These are phyloP conservation scores for Coniochaeta prunicola DNA, from an alignment of 2,329 filamentous ascomycete species.

Conservation along the genomic window DNA sequence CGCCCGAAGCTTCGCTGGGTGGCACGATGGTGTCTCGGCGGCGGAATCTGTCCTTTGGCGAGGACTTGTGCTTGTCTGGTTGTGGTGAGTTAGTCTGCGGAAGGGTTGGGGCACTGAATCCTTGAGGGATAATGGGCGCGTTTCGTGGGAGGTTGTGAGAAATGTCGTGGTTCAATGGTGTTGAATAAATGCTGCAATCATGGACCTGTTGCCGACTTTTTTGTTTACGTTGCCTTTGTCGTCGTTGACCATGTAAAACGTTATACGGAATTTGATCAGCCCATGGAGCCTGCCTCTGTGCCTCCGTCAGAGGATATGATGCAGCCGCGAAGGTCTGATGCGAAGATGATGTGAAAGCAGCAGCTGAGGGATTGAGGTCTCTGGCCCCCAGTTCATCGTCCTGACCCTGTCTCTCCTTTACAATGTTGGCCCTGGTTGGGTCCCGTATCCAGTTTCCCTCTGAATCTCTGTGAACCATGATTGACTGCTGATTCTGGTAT, in stretches of 20 bases:
- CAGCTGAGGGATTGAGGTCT: not conserved
- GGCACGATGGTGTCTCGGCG: constrained; percentile 12
- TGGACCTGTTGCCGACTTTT: not conserved
- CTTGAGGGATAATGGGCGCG: not conserved
- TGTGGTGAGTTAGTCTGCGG: not conserved
- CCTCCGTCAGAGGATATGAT: not conserved
- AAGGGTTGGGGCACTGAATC: not conserved
- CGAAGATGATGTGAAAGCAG: not conserved
- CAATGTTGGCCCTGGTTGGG: not conserved
- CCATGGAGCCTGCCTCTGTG: not conserved
- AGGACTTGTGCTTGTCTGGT: constrained; percentile 1
- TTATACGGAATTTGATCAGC: not conserved
- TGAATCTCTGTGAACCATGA: not conserved
- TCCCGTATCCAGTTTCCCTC: not conserved
- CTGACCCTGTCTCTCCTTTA: not conserved
- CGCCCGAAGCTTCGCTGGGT: constrained; percentile 39
- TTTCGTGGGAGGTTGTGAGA: not conserved
- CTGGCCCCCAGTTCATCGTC: not conserved
- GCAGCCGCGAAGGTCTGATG: not conserved
- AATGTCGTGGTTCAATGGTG: not conserved
- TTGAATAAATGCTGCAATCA: not conserved
- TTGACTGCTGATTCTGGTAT: not conserved
- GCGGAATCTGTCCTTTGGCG: constrained; percentile 1
- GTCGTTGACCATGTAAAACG: not conserved
- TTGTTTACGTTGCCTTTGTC: not conserved